A percentile compares a stretch with the other conserved stretches of the same genome.
phyloP scores from a whole-genome alignment of 2,329 filamentous ascomycete species.

The Cladophialophora psammophila region DNA sequence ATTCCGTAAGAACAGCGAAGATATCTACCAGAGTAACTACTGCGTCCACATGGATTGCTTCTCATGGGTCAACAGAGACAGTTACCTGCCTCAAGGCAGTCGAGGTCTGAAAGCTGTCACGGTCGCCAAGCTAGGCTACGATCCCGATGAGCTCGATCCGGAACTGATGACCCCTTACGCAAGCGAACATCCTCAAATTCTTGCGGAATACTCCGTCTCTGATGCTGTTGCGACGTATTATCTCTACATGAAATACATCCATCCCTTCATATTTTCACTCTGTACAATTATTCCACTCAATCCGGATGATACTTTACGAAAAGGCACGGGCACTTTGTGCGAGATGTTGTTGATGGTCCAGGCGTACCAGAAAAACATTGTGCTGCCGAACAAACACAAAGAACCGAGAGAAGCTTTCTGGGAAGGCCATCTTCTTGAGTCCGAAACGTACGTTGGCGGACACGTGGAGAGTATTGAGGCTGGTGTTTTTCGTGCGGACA shows the following conservation, averaged over 20 bases:
- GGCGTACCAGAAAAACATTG: conserved; percentile 88
- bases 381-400: conserved; percentile 94
- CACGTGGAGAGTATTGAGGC: conserved; percentile 99
- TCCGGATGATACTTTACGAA: conserved; percentile 89
- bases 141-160: conserved; percentile 95
- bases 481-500: conserved; percentile 94
- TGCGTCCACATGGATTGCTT: conserved; percentile 99
- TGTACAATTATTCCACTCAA: conserved; percentile 95
- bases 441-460: conserved; percentile 96
- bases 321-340: conserved; percentile 97
- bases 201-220: conserved; percentile 98
- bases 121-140: conserved; percentile 96
- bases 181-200: conserved; percentile 85
- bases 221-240: conserved; percentile 99
- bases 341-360: conserved; percentile 99
- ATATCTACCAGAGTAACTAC: conserved; percentile 95
- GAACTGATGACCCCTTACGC: conserved; percentile 95
- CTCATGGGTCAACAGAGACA: conserved; percentile 98
- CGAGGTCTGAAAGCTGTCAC: conserved; percentile 97
- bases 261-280: conserved; percentile 98
- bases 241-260: conserved; percentile 99
- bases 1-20: conserved; percentile 92
- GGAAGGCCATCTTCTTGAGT: conserved; percentile 94
- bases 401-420: conserved; percentile 92
- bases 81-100: conserved; percentile 95